These are phyloP conservation scores for Tricholoma sp. DNA, from an alignment of 768 basidiomycete genomes.

Conservation along the genomic window DNA sequence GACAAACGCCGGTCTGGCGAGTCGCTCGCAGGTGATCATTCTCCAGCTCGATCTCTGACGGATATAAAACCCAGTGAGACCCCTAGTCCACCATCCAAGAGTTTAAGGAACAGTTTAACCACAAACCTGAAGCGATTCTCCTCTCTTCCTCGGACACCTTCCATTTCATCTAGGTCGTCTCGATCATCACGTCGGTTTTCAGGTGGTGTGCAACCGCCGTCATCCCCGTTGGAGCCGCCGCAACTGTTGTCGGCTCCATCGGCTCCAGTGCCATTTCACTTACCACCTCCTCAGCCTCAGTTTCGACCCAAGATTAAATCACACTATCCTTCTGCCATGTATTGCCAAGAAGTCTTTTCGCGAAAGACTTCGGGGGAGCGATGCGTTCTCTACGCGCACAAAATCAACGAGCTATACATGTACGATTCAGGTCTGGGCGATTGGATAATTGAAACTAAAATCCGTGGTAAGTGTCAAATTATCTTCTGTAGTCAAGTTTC, in stretches of 20 bases:
- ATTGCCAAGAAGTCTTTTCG: constrained; percentile 56
- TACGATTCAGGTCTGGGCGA: constrained; percentile 73
- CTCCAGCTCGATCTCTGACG: constrained; percentile 13
- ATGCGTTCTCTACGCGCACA: constrained; percentile 67
- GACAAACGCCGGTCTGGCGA: constrained; percentile 15
- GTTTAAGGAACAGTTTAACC: constrained; percentile 42
- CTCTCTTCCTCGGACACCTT: constrained; percentile 65
- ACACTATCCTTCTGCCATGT: constrained; percentile 61
- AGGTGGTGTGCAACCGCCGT: constrained; percentile 27
- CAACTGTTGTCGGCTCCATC: not conserved
- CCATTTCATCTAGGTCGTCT: constrained; percentile 40
- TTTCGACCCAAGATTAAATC: constrained; percentile 26
- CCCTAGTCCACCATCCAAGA: constrained; percentile 48
- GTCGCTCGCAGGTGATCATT: constrained; percentile 5
- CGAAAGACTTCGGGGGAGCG: constrained; percentile 60
- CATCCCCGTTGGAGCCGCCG: constrained; percentile 24
- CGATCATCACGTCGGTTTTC: constrained; percentile 23
- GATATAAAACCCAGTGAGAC: constrained; percentile 8
- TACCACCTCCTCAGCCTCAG: constrained; percentile 13
- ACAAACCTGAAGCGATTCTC: constrained; percentile 45
- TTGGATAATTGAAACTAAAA: constrained; percentile 61
- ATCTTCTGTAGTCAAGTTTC: constrained; percentile 1
- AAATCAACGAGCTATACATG: constrained; percentile 76
- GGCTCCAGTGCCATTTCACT: not conserved
- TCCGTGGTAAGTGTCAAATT: constrained; percentile 42